These are phyloP conservation scores for Pezicula rhizophila DNA, from an alignment of 2,329 filamentous ascomycete species.

Conservation along the genomic window DNA sequence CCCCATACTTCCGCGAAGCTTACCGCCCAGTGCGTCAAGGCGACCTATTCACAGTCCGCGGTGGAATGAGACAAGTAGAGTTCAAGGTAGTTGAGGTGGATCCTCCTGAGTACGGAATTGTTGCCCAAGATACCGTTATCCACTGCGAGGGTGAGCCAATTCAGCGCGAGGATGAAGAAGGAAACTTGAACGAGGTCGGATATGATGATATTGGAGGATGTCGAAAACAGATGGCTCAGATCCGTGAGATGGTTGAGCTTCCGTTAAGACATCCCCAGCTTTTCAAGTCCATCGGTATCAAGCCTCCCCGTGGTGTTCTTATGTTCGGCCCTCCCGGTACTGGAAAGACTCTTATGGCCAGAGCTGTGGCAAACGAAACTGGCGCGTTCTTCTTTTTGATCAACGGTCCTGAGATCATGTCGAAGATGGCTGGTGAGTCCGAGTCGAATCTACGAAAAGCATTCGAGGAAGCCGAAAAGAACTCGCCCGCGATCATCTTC, in stretches of 20 bases:
- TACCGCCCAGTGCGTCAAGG: conserved; percentile 96
- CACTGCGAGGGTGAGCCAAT: conserved; percentile 97
- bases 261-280: conserved; percentile 95
- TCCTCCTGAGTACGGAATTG: conserved; percentile 96
- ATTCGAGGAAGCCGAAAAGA: conserved; percentile 99
- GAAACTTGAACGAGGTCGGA: conserved; percentile 97
- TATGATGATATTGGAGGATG: conserved; percentile 99
- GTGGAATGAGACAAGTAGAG: conserved; percentile 97
- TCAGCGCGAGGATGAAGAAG: conserved; percentile 97
- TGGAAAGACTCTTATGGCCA: conserved; percentile 98
- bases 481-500: conserved; percentile 98
- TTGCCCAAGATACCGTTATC: conserved; percentile 97
- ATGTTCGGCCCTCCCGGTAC: conserved; percentile 96
- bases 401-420: conserved; percentile 99
- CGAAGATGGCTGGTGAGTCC: conserved; percentile 99
- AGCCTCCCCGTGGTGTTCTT: conserved; percentile 95
- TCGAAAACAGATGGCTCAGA: conserved; percentile 99
- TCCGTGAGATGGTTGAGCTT: conserved; percentile 96
- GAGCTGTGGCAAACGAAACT: conserved; percentile 97
- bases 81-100: conserved; percentile 99
- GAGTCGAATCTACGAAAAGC: conserved; percentile 97
- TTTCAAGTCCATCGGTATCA: conserved; percentile 99
- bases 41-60: conserved; percentile 93
- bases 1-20: conserved; percentile 98
- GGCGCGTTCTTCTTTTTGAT: conserved; percentile 99